Conservation (phyloP, 257 asterid genomes). For the Pogostemon cablin region DNA sequence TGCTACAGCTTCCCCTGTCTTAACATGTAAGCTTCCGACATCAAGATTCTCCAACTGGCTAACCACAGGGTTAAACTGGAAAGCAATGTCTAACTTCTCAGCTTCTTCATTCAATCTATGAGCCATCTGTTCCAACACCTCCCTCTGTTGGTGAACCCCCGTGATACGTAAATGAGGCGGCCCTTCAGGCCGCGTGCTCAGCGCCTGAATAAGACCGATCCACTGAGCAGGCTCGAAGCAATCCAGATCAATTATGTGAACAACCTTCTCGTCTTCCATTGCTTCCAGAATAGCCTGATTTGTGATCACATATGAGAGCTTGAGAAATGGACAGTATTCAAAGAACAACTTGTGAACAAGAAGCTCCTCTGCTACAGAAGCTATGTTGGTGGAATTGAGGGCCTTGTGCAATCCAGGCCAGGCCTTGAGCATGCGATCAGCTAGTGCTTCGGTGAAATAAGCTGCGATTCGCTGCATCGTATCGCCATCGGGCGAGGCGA, state of each 20-base stretch:
- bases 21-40: slow-evolving; percentile 54
- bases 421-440: slow-evolving; percentile 60
- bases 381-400: slow-evolving; percentile 50
- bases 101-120: slow-evolving; percentile 56
- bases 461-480: slow-evolving; percentile 78
- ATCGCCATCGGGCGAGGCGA: slow-evolving; percentile 75
- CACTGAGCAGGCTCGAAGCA: slow-evolving; percentile 69
- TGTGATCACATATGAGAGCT: slow-evolving; percentile 65
- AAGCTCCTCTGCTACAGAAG: slow-evolving; percentile 39
- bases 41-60: slow-evolving; percentile 60
- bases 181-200: slow-evolving; percentile 58
- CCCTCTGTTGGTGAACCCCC: slow-evolving; percentile 59
- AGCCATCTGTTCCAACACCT: slow-evolving; percentile 61
- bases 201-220: slow-evolving; percentile 56
- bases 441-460: slow-evolving; percentile 72
- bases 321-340: slow-evolving; percentile 66
- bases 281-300: slow-evolving; percentile 77
- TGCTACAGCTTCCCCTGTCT: slow-evolving; percentile 77
- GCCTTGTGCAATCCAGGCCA: slow-evolving; percentile 79
- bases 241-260: slow-evolving; percentile 67
- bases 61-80: slow-evolving; percentile 63
- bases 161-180: slow-evolving; percentile 74
- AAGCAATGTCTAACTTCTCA: slow-evolving; percentile 64
- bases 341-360: slow-evolving; percentile 50
- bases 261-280: slow-evolving; percentile 72